These are phyloP conservation scores for Huntiella savannae DNA, from an alignment of 2,329 filamentous ascomycete genomes.

Conservation along the genomic window DNA sequence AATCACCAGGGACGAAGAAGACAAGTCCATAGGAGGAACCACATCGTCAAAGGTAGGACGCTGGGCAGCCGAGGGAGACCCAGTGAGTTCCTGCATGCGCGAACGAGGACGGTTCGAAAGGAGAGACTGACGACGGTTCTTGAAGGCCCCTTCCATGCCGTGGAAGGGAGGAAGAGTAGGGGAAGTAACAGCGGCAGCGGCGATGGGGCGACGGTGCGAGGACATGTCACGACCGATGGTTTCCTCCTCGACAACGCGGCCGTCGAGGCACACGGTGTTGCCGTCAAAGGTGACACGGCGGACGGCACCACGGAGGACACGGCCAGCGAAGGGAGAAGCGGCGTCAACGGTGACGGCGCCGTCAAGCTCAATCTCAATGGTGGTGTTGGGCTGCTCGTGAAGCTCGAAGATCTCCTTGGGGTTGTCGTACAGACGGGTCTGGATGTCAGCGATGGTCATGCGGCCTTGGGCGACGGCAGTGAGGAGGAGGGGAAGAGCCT, in stretches of 20 bases:
- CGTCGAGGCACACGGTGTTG: slow-evolving; percentile 57
- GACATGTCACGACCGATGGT: slow-evolving; percentile 57
- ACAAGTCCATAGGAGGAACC: slow-evolving; percentile 7
- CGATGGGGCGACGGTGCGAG: slow-evolving; percentile 35
- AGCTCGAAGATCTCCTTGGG: slow-evolving; percentile 68
- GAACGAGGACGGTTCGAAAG: slow-evolving; percentile 12
- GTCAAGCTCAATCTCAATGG: slow-evolving; percentile 58
- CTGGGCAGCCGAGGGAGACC: neutral
- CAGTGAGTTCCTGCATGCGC: slow-evolving; percentile 8
- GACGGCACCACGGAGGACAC: slow-evolving; percentile 47
- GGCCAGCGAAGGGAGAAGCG: slow-evolving; percentile 49
- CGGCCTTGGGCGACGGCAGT: slow-evolving; percentile 58
- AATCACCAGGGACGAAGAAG: slow-evolving; percentile 4
- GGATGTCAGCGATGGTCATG: slow-evolving; percentile 56
- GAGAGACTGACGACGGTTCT: slow-evolving; percentile 17
- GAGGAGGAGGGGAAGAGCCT: slow-evolving; percentile 54
- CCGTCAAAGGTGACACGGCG: slow-evolving; percentile 60
- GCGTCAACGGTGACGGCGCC: slow-evolving; percentile 25
- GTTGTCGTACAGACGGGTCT: slow-evolving; percentile 52
- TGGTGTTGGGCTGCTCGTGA: slow-evolving; percentile 56
- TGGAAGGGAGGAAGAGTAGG: slow-evolving; percentile 33
- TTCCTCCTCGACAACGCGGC: slow-evolving; percentile 34
- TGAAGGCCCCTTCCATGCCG: slow-evolving; percentile 6
- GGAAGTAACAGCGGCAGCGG: slow-evolving; percentile 21
- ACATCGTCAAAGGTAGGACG: slow-evolving; percentile 6